These are phyloP conservation scores for Podospora comata DNA, from an alignment of 495 filamentous ascomycete species.

Conservation along the genomic window DNA sequence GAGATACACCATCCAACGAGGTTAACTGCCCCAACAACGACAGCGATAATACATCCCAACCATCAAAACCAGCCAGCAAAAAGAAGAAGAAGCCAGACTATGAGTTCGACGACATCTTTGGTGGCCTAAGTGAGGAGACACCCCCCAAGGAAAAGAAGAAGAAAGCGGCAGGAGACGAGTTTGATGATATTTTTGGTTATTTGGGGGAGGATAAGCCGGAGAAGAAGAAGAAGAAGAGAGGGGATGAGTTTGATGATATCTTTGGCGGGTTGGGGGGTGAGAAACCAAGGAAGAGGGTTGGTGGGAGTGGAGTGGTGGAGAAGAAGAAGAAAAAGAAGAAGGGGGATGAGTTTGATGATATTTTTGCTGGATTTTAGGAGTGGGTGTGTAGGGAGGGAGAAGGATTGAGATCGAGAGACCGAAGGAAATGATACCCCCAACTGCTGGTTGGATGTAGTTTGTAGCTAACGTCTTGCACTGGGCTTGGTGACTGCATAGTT, in stretches of 20 bases:
- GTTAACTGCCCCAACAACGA: no score
- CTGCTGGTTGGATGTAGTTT: no score
- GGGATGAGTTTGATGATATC: constrained; percentile 37
- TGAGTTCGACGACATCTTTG: constrained; percentile 33
- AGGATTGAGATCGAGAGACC: no score
- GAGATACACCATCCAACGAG: no score
- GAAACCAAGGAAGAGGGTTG: neutral
- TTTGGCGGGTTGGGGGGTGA: constrained; percentile 18
- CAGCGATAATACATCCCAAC: no score
- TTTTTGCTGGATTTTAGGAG: constrained; percentile 26
- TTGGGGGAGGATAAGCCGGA: constrained; percentile 1
- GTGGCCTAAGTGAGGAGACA: constrained; percentile 5
- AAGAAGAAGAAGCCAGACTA: constrained; percentile 9
- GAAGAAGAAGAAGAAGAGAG: constrained; percentile 29
- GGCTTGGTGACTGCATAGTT: no score
- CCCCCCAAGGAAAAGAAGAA: constrained; percentile 5
- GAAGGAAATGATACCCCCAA: no score
- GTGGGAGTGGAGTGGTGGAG: constrained; percentile 11
- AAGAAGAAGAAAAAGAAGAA: constrained; percentile 31
- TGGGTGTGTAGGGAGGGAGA: no score
- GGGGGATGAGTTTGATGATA: constrained; percentile 36
- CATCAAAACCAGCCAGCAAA: neutral
- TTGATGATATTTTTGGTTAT: constrained; percentile 38
- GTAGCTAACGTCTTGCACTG: no score
- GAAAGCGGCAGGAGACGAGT: constrained; percentile 28